A percentile compares a stretch with the other conserved stretches of the same genome.
Conservation (phyloP, 495 filamentous ascomycete genomes). For the Penicillium parvum region DNA sequence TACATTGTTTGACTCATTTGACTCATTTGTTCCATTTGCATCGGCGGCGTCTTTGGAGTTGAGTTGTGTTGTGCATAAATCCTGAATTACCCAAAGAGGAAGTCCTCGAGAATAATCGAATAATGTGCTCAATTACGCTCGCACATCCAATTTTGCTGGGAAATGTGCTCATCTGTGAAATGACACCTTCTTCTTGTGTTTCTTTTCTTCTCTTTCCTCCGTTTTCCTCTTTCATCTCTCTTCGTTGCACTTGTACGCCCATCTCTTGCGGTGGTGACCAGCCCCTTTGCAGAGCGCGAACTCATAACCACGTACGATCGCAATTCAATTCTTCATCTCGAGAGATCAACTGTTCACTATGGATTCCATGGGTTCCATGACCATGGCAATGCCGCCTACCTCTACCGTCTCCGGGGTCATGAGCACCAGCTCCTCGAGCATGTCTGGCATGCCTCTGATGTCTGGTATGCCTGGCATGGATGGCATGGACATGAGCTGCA, state of each 20-base stretch:
- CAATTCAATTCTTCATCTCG: not conserved
- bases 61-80: not conserved
- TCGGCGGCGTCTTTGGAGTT: slow-evolving; percentile 4
- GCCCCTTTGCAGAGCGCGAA: too few relatives aligned
- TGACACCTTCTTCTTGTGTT: not conserved
- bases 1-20: too few relatives aligned
- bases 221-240: not conserved
- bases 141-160: not conserved
- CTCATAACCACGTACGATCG: not conserved
- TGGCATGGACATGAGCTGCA: slow-evolving; percentile 27
- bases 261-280: not conserved
- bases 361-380: slow-evolving; percentile 8
- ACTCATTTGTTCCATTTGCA: too few relatives aligned
- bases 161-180: slow-evolving; percentile 6
- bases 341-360: not conserved
- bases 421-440: too few relatives aligned
- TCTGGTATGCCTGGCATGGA: slow-evolving; percentile 13
- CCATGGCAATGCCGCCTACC: slow-evolving; percentile 7
- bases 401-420: not conserved
- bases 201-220: not conserved
- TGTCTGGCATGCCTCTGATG: not conserved
- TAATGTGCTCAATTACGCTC: slow-evolving; percentile 36
- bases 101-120: too few relatives aligned
- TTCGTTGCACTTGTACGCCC: not conserved
- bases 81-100: too few relatives aligned